Evolutionary conservation across 202 grass and related monocot genomes (phyloP).

Genomic region (Saccharum hybrid): DNA sequence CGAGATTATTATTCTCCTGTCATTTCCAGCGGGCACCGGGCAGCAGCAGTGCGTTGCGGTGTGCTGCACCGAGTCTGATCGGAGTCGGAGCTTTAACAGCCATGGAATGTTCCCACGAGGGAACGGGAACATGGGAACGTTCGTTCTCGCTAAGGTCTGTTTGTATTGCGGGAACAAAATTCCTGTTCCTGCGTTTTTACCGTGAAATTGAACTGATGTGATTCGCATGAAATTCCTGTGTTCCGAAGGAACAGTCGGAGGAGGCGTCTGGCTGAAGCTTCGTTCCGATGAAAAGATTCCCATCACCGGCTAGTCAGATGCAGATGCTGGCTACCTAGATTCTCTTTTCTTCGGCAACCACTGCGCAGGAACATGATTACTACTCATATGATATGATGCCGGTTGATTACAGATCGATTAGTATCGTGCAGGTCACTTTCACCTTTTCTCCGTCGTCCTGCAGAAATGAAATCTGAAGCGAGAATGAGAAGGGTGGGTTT

Average conservation of each 20-base stretch:
- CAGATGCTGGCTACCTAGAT: slow-evolving; percentile 29
- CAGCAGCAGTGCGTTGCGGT: neutral
- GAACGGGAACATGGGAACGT: too few relatives aligned
- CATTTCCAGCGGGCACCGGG: neutral
- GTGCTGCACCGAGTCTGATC: neutral
- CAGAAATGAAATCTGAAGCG: neutral
- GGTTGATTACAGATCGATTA: neutral
- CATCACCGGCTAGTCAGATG: slow-evolving; percentile 23
- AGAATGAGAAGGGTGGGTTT: neutral
- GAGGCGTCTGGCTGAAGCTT: slow-evolving; percentile 51
- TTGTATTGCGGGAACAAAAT: too few relatives aligned
- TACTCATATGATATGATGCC: neutral
- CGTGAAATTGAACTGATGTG: too few relatives aligned
- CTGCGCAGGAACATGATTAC: slow-evolving; percentile 38
- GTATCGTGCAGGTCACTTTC: slow-evolving; percentile 21
- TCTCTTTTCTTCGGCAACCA: slow-evolving; percentile 16
- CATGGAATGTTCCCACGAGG: too few relatives aligned
- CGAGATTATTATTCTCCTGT: slow-evolving; percentile 13
- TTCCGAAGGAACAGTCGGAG: neutral
- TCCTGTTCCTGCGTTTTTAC: too few relatives aligned
- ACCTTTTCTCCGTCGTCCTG: neutral
- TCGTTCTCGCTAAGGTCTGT: too few relatives aligned
- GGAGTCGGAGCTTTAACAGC: too few relatives aligned
- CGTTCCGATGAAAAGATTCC: slow-evolving; percentile 36
- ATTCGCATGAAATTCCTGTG: too few relatives aligned